These are phyloP conservation scores for Macrophomina phaseolina DNA, from an alignment of 2,329 filamentous ascomycete species.

Conservation along the genomic window DNA sequence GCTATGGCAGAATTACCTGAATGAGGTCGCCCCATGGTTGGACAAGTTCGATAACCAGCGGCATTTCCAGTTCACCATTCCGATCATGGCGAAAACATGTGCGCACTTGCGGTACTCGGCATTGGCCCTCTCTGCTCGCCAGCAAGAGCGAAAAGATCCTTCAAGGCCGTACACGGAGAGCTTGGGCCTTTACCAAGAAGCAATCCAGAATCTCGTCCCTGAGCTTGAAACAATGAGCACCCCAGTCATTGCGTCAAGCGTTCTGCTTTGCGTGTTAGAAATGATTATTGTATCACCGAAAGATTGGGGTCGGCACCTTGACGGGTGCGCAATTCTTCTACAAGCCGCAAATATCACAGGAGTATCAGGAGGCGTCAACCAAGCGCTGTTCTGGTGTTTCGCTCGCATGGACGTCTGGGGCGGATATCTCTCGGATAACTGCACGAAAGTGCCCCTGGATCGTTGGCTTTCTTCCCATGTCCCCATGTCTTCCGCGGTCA, in stretches of 20 bases:
- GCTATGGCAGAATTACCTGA: conserved; percentile 51
- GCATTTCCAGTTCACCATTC: conserved; percentile 59
- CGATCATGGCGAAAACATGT: conserved; percentile 56
- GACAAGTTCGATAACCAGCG: conserved; percentile 63
- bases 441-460: conserved; percentile 55
- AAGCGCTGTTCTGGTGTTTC: conserved; percentile 65
- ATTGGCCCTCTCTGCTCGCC: conserved; percentile 60
- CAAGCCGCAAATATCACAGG: conserved; percentile 59
- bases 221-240: conserved; percentile 52
- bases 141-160: conserved; percentile 59
- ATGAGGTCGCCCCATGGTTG: conserved; percentile 61
- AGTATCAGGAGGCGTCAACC: conserved; percentile 56
- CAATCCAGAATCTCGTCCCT: conserved; percentile 54
- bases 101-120: conserved; percentile 59
- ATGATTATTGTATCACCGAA: conserved; percentile 56
- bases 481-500: conserved; percentile 44
- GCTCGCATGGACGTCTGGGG: conserved; percentile 64
- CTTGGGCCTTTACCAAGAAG: conserved; percentile 60
- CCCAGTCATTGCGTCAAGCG: conserved; percentile 54
- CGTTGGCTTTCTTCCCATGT: conserved; percentile 54
- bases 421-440: conserved; percentile 60
- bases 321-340: conserved; percentile 62
- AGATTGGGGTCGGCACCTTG: conserved; percentile 62
- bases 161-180: conserved; percentile 55
- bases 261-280: conserved; percentile 56